Base-by-base conservation (phyloP, 305 asterid species). In the Plantago coronopus region DNA sequence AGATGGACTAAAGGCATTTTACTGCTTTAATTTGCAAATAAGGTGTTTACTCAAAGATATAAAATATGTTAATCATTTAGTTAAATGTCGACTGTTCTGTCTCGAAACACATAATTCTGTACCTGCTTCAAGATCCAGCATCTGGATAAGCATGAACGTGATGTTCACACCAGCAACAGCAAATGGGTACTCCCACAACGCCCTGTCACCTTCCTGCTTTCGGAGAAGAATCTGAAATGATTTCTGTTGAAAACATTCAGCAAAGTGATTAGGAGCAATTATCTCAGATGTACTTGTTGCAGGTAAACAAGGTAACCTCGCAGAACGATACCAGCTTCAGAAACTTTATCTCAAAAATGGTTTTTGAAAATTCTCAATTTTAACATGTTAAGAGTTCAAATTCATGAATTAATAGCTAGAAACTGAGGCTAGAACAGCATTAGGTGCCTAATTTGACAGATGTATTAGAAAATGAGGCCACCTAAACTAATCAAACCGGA, bases 71-170 rank as follows among this genome's bases (percentile, higher is more conserved):
- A 14, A 38, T 38, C 15, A 38, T 10, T 38, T 38, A 38, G 43
- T 38, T 38, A 38, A 38, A 11, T 10, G 12, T 38, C 3, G 43
- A 38, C 43, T 54, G 25, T 31, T 62, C 61, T 38, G 63, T 62
- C 67, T 49, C 71, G 65, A 59, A 56, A 15, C 5, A 48, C 50
- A 38, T 11, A 63, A 60, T 17, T 48, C 69, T 25, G 23, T 69
- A 90, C 99, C 88, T 75, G 99, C 96, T 86, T 87, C 99, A 64
- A 90, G 89, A 79, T 94, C 99, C 62, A 94, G 96, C 95, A 94
- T 94, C 89, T 94, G 97, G 73, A 90, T 94, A 61, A 94, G 89
- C 99, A 94, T 94, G 79, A 90, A 94, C 48, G 97, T 90, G 78
- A 94, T 90, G 79, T 94, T 94, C 71, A 94, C 99, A 64, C 97